These are phyloP conservation scores for Paraurostyla sp. DNA, from an alignment of 73 alveolate species.

Conservation along the genomic window DNA sequence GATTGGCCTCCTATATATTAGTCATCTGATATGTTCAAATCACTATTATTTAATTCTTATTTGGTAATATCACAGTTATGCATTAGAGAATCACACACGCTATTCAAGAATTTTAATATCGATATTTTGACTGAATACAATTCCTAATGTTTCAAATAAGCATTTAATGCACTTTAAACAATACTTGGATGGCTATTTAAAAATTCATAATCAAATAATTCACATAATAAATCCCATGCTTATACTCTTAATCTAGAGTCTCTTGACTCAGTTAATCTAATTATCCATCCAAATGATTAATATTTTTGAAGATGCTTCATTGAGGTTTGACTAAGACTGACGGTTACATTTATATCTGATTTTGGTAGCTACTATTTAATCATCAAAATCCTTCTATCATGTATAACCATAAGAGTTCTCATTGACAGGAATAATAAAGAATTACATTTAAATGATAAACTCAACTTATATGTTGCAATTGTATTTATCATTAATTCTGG, in stretches of 20 bases:
- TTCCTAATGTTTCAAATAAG: slow-evolving; percentile 47
- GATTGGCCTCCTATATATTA: neutral
- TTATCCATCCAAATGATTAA: slow-evolving; percentile 70
- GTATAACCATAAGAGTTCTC: slow-evolving; percentile 7
- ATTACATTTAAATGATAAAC: neutral
- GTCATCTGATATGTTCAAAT: neutral
- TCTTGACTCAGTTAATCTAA: slow-evolving; percentile 61
- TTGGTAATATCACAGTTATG: slow-evolving; percentile 26
- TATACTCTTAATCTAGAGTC: slow-evolving; percentile 71
- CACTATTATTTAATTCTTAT: slow-evolving; percentile 11
- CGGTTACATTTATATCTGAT: slow-evolving; percentile 4
- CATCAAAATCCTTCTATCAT: slow-evolving; percentile 4
- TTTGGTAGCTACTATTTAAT: neutral
- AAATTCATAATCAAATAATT: slow-evolving; percentile 54
- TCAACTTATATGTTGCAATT: neutral
- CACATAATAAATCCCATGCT: slow-evolving; percentile 64
- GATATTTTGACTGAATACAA: slow-evolving; percentile 59
- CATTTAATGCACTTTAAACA: neutral
- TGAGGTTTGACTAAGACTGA: slow-evolving; percentile 28
- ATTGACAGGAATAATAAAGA: slow-evolving; percentile 18
- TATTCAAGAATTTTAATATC: slow-evolving; percentile 53
- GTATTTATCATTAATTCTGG: neutral
- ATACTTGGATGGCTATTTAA: slow-evolving; percentile 59
- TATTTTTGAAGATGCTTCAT: slow-evolving; percentile 10
- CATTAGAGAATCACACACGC: slow-evolving; percentile 30